These are phyloP conservation scores for Nakazawaea pomicola DNA, from an alignment of 805 yeast species.

Conservation along the genomic window DNA sequence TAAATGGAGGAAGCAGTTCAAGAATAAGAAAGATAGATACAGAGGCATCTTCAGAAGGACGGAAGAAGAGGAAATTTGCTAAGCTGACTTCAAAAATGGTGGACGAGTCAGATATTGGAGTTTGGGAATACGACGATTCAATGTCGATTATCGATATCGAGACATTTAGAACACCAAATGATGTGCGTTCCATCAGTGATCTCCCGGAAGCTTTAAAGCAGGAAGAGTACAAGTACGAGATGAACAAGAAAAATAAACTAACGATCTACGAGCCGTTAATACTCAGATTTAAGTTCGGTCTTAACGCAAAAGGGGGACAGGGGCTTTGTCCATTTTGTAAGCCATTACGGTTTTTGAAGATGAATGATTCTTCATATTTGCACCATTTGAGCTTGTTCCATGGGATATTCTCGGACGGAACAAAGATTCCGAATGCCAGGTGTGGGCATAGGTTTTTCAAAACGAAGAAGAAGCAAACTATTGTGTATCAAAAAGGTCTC, in stretches of 20 bases:
- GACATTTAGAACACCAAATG: neutral
- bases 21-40: no score
- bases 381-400: conserved; percentile 28
- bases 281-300: neutral
- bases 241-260: neutral
- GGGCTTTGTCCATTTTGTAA: conserved; percentile 13
- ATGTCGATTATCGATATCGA: neutral
- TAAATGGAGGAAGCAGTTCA: no score
- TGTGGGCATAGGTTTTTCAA: neutral
- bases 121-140: neutral
- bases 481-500: conserved; percentile 5
- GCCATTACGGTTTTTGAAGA: conserved; percentile 17
- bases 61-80: no score
- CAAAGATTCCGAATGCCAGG: conserved; percentile 20
- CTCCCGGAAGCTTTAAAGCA: neutral
- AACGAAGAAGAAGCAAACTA: neutral
- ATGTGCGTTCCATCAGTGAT: neutral
- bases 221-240: neutral
- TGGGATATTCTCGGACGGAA: conserved; percentile 26
- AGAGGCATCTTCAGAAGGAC: no score
- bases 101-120: neutral
- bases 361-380: conserved; percentile 25
- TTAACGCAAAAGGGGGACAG: neutral
- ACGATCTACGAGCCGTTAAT: conserved; percentile 2
- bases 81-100: neutral